These are phyloP conservation scores for Erodium texanum DNA, from an alignment of 441 rosid species.

Conservation along the genomic window DNA sequence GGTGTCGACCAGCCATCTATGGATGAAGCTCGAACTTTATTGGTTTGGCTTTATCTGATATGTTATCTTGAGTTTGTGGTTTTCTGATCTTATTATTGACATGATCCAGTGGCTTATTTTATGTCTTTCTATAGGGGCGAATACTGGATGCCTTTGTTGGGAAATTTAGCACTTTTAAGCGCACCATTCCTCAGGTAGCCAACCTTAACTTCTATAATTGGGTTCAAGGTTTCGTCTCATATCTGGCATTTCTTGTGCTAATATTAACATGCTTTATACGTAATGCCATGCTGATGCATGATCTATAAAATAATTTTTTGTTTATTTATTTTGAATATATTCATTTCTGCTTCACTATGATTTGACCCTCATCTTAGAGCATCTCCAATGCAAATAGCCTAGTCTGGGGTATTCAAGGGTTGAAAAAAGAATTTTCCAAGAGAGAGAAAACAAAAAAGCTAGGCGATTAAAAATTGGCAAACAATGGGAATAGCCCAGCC, in stretches of 20 bases:
- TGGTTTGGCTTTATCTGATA: slow-evolving; percentile 40
- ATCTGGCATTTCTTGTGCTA: background rate
- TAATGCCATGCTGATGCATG: background rate
- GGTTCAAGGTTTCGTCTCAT: background rate
- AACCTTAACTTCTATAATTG: background rate
- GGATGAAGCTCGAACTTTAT: slow-evolving; percentile 85
- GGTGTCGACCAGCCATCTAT: slow-evolving; percentile 82
- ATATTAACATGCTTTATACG: background rate
- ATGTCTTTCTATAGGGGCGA: slow-evolving; percentile 50
- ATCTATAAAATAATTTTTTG: background rate
- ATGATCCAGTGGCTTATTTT: slow-evolving; percentile 10
- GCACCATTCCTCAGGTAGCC: slow-evolving; percentile 90
- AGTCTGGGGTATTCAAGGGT: too few relatives aligned
- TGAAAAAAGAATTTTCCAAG: too few relatives aligned
- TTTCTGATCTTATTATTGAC: slow-evolving; percentile 4
- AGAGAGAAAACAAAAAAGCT: too few relatives aligned
- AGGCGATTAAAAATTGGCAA: too few relatives aligned
- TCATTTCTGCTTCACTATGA: slow-evolving; percentile 1
- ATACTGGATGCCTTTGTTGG: slow-evolving; percentile 99
- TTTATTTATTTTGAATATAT: background rate
- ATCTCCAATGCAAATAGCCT: too few relatives aligned
- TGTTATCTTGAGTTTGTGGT: slow-evolving; percentile 12
- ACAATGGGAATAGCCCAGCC: too few relatives aligned
- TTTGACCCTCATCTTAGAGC: background rate
- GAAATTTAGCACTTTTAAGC: slow-evolving; percentile 89